Conservation (phyloP, 129 eudicot species). For the Flaveria linearis region DNA sequence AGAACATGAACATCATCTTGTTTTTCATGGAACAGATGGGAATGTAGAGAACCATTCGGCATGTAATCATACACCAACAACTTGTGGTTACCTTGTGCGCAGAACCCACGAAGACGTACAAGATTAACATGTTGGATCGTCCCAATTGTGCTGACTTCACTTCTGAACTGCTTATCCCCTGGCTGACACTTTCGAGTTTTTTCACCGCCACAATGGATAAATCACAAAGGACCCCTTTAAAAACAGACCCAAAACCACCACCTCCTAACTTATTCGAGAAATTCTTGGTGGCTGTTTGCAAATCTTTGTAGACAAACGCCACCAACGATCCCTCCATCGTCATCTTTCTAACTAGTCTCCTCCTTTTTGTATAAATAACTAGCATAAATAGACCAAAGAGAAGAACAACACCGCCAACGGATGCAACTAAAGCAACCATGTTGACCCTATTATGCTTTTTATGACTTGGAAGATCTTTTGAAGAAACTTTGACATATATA, state of each 20-base stretch:
- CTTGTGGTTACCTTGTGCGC: constrained; percentile 49
- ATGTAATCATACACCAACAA: constrained; percentile 73
- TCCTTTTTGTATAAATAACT: constrained; percentile 23
- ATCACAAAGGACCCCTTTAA: constrained; percentile 51
- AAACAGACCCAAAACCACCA: constrained; percentile 70
- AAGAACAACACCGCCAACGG: constrained; percentile 25
- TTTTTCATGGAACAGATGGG: constrained; percentile 48
- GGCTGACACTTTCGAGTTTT: constrained; percentile 54
- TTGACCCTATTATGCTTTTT: constrained; percentile 28
- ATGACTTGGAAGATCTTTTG: constrained; percentile 44
- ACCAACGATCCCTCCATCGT: constrained; percentile 49
- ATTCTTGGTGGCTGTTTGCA: constrained; percentile 56
- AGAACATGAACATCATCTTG: constrained; percentile 18
- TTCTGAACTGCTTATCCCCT: constrained; percentile 81
- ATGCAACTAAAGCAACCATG: constrained; percentile 40
- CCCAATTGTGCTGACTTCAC: constrained; percentile 76
- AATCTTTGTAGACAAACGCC: constrained; percentile 54
- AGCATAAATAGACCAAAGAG: constrained; percentile 33
- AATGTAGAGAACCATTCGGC: constrained; percentile 60
- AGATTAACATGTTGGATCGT: constrained; percentile 71
- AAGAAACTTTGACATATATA: constrained; percentile 51
- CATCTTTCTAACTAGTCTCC: constrained; percentile 15
- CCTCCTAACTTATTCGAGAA: constrained; percentile 55
- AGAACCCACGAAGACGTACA: constrained; percentile 72
- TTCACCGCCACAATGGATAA: constrained; percentile 65